Percentiles rank a stretch among this genome's conserved stretches.
Evolutionary conservation across 1,139 yeast genomes (phyloP).

Genomic region (Saccharomycopsis hybrid): DNA sequence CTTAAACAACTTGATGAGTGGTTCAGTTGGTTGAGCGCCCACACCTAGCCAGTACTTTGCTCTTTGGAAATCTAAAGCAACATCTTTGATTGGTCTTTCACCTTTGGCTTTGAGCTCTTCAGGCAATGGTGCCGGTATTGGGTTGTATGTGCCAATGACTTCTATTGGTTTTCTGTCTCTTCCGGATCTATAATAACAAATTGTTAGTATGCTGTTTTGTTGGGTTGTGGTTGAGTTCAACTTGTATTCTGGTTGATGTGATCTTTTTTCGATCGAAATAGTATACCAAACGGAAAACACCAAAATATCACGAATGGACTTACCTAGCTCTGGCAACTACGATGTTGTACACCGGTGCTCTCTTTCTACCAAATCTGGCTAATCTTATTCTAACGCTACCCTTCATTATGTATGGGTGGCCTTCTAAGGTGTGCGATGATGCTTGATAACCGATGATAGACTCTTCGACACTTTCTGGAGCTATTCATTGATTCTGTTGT

Average conservation of each 20-base stretch:
- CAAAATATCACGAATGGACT: too few relatives aligned
- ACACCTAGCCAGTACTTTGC: constrained; percentile 98
- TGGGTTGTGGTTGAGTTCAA: too few relatives aligned
- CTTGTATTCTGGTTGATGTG: too few relatives aligned
- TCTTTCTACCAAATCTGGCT: constrained; percentile 88
- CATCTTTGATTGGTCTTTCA: constrained; percentile 66
- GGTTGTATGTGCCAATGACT: constrained; percentile 91
- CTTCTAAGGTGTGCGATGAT: too few relatives aligned
- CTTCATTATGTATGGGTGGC: constrained; percentile 31
- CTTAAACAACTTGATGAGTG: constrained; percentile 70
- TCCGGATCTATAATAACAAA: too few relatives aligned
- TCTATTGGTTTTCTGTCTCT: constrained; percentile 86
- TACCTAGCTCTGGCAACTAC: constrained; percentile 72
- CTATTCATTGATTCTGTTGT: too few relatives aligned
- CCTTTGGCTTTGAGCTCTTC: constrained; percentile 48
- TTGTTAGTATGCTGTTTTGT: too few relatives aligned
- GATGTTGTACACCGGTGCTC: constrained; percentile 83
- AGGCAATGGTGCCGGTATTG: constrained; percentile 67
- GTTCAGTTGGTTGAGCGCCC: constrained; percentile 93
- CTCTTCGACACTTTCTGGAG: too few relatives aligned
- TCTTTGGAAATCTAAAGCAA: constrained; percentile 77
- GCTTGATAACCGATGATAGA: too few relatives aligned
- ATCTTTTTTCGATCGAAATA: too few relatives aligned
- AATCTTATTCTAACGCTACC: constrained; percentile 67
- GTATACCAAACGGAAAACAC: constrained; percentile 15